Percentiles rank a stretch among this genome's conserved stretches.
Conservation (phyloP, 2,329 filamentous ascomycete species). For the Talaromyces sp. region DNA sequence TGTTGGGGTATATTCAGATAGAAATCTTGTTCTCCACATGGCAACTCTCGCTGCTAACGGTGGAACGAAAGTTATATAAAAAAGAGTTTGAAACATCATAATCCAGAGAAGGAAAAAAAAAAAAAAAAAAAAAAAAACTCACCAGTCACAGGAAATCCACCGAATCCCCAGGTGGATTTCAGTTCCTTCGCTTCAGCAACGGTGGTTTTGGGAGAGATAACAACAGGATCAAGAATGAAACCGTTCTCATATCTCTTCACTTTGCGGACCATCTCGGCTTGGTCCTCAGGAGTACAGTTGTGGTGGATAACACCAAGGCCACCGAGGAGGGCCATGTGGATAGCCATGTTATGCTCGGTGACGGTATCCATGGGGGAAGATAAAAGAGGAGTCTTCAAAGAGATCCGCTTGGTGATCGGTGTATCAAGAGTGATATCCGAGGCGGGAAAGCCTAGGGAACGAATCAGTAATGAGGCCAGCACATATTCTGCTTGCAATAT, state of each 20-base stretch:
- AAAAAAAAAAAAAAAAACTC: slow-evolving; percentile 42
- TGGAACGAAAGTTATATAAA: slow-evolving; percentile 99
- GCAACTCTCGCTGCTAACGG: slow-evolving; percentile 81
- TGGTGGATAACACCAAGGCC: slow-evolving; percentile 85
- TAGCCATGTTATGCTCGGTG: slow-evolving; percentile 99
- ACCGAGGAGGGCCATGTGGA: slow-evolving; percentile 66
- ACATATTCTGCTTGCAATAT: slow-evolving; percentile 8
- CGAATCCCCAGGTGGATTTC: slow-evolving; percentile 98
- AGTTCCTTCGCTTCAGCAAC: slow-evolving; percentile 86
- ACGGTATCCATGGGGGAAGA: slow-evolving; percentile 99
- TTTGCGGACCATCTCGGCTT: slow-evolving; percentile 98
- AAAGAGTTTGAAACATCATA: slow-evolving; percentile 59
- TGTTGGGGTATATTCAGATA: slow-evolving; percentile 40
- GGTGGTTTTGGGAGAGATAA: slow-evolving; percentile 81
- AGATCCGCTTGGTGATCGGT: slow-evolving; percentile 90
- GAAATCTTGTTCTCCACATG: slow-evolving; percentile 67
- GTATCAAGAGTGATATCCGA: slow-evolving; percentile 84
- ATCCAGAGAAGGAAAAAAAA: background rate
- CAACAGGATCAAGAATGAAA: slow-evolving; percentile 93
- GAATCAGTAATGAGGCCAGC: slow-evolving; percentile 9
- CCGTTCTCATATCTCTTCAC: slow-evolving; percentile 99
- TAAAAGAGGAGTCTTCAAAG: slow-evolving; percentile 91
- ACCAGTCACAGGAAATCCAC: slow-evolving; percentile 98
- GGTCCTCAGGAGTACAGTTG: slow-evolving; percentile 96
- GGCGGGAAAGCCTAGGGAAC: slow-evolving; percentile 70